Evolutionary conservation across 305 asterid species (phyloP), one percentile per base, ranked within the genome.

Genomic region (Fraxinus floribunda): DNA sequence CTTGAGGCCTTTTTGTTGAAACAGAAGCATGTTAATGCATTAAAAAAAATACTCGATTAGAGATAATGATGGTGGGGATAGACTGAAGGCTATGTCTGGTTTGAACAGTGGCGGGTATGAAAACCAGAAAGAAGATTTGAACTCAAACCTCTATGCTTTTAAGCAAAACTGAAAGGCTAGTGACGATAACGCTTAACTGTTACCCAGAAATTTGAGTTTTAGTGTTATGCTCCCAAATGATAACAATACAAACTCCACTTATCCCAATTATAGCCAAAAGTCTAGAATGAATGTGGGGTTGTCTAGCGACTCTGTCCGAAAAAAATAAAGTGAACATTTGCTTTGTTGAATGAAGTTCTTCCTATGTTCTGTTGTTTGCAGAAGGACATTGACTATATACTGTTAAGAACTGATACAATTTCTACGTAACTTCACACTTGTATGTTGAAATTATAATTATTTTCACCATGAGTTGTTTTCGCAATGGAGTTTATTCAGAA

Each of bases 401-500:
- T 60, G 26, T 32, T 29, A 39, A 52, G 66, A 55, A 30, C 39
- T 46, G 3, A 77, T 66, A 26, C 73, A 78, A 62, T 29, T 29
- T 49, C 15, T 39, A 26, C 24, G 15, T 35, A 66, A n/a, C 8
- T 80, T 77, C 52, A 92, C 98, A 96, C 38, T 34, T 34, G 38
- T 89, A 92, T 93, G 81, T 94, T 96, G 99, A 94, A 92, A 29
- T 32, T 75, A 57, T 38, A 46, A 13, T 32, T 76, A 9, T 77
- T 77, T 30, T 70, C 26, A 26, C 38, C 46, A 36, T 26, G 29
- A 78, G 70, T 16, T 66, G 6, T 49, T 81, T 20, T 83, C 77
- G 35, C 55, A 32, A 24, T 68, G 66, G 35, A n/a, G 44, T 18
- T 72, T 76, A 68, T 9, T 83, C 75, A 68, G 78, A 75, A 7